A percentile compares a stretch with the other conserved stretches of the same genome.
Evolutionary conservation across 75 land plant genomes (phyloP).

Genomic region (Selaginella moellendorffii): DNA sequence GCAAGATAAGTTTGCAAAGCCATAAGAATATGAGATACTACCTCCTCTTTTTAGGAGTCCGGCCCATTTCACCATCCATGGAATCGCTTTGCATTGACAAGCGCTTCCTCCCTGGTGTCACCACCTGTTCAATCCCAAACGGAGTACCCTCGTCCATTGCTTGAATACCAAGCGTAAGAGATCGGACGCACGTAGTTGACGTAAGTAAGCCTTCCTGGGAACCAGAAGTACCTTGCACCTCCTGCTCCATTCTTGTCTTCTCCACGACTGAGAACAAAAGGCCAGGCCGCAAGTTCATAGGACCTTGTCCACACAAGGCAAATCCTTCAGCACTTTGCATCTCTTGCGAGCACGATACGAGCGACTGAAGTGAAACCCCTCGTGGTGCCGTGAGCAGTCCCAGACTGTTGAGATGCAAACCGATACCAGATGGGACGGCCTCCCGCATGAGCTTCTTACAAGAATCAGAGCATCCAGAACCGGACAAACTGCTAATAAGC

Average conservation of each 20-base stretch:
- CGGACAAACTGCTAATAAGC: too few species aligned
- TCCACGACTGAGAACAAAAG: conserved; percentile 13
- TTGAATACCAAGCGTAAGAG: conserved; percentile 16
- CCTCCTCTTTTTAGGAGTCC: conserved; percentile 8
- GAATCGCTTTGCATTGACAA: not conserved
- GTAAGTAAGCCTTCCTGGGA: conserved; percentile 9
- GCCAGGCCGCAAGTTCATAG: conserved; percentile 12
- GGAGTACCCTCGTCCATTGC: not conserved
- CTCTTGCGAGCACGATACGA: too few species aligned
- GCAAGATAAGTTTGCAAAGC: not conserved
- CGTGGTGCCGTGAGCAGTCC: not conserved
- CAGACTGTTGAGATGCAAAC: not conserved
- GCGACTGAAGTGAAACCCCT: too few species aligned
- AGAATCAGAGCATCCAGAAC: too few species aligned
- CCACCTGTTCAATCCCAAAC: not conserved
- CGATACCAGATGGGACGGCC: not conserved
- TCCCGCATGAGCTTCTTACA: not conserved
- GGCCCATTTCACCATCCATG: not conserved
- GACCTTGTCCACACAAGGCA: not conserved
- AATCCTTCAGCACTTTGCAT: too few species aligned
- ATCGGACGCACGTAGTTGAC: conserved; percentile 16
- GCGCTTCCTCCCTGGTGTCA: conserved; percentile 2
- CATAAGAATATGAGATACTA: not conserved
- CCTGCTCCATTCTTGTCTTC: conserved; percentile 17
- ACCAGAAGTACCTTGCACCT: conserved; percentile 14